phyloP scores from a whole-genome alignment of 129 eudicot genomes.

The Gnaphalium uliginosum region DNA sequence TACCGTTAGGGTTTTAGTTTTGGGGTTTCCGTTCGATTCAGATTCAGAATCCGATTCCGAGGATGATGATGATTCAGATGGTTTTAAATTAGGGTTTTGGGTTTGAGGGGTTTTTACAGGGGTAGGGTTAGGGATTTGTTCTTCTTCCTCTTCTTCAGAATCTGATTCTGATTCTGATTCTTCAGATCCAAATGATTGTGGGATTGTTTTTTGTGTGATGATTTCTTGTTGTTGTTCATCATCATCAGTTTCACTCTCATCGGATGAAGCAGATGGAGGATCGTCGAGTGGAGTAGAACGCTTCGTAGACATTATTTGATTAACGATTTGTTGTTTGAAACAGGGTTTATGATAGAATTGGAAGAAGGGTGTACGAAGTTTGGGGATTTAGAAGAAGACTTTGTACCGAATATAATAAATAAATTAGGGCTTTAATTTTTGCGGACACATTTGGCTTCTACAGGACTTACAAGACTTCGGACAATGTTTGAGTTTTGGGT shows the following conservation, averaged over 20 bases:
- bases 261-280: constrained; percentile 13
- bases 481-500: too few species aligned
- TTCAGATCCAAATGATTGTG: not conserved
- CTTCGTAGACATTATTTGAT: not conserved
- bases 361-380: not conserved
- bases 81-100: constrained; percentile 20
- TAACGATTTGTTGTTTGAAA: not conserved
- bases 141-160: not conserved
- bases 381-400: not conserved
- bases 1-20: constrained; percentile 17
- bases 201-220: not conserved
- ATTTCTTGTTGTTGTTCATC: not conserved
- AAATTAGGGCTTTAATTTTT: not conserved
- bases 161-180: constrained; percentile 4
- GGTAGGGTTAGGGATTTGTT: not conserved
- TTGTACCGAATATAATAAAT: not conserved
- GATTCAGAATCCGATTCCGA: constrained; percentile 28
- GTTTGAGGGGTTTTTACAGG: constrained; percentile 21
- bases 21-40: constrained; percentile 1
- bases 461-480: too few species aligned
- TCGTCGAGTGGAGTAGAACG: not conserved
- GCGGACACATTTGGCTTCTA: not conserved
- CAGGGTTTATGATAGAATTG: not conserved
- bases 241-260: not conserved
- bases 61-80: not conserved